Evolutionary conservation across 2,329 filamentous ascomycete species (phyloP).

Genomic region (Nemania sp.): DNA sequence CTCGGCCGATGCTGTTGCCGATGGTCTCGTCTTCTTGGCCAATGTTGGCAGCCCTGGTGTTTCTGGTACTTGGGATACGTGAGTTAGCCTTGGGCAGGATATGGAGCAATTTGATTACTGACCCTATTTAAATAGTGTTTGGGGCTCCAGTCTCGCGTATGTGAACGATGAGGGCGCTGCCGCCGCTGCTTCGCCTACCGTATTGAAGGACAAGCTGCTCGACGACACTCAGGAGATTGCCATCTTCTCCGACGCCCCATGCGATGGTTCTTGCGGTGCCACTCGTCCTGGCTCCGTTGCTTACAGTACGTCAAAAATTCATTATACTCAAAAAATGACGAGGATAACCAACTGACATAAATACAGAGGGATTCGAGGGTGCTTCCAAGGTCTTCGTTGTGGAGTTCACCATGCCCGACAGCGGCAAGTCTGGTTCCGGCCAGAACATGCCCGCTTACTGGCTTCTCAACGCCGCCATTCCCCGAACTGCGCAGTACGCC

Average conservation of each 20-base stretch:
- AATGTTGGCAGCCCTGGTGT: slow-evolving; percentile 51
- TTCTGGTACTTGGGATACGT: slow-evolving; percentile 48
- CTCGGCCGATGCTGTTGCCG: slow-evolving; percentile 43
- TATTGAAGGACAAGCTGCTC: slow-evolving; percentile 45
- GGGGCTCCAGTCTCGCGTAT: slow-evolving; percentile 52
- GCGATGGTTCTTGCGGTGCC: slow-evolving; percentile 47
- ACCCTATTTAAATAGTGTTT: slow-evolving; percentile 39
- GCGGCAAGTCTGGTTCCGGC: slow-evolving; percentile 55
- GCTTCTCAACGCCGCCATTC: slow-evolving; percentile 74
- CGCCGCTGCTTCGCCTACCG: slow-evolving; percentile 44
- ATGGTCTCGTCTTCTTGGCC: slow-evolving; percentile 53
- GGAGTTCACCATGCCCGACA: slow-evolving; percentile 72
- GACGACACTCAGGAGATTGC: slow-evolving; percentile 50
- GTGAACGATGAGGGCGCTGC: slow-evolving; percentile 47
- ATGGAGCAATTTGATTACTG: not conserved
- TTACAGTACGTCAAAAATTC: slow-evolving; percentile 44
- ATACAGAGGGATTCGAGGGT: slow-evolving; percentile 69
- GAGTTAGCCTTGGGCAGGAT: slow-evolving; percentile 30
- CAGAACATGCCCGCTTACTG: slow-evolving; percentile 74
- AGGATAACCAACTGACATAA: slow-evolving; percentile 6
- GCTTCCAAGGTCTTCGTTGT: slow-evolving; percentile 73
- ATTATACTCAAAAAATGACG: not conserved
- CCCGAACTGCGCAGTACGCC: slow-evolving; percentile 70
- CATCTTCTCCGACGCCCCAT: slow-evolving; percentile 50
- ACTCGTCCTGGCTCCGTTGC: slow-evolving; percentile 48